Percentiles rank a stretch among this genome's conserved stretches.
Conservation (phyloP, 2,329 filamentous ascomycete species). For the Fusarium mangiferae region DNA sequence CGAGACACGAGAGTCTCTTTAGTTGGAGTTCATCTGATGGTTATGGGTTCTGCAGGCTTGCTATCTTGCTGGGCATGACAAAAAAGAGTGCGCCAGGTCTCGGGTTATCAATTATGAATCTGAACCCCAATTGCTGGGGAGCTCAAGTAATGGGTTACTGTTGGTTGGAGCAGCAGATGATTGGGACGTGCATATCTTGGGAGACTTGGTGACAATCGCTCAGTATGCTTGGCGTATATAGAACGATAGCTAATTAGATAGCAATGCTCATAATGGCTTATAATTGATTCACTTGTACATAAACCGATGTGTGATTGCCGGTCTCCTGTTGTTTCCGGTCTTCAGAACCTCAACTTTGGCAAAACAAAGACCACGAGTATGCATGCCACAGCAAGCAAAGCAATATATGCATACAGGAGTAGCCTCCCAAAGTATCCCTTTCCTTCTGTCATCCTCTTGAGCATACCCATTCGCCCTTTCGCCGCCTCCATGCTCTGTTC, state of each 20-base stretch:
- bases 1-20: background rate
- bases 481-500: constrained; percentile 80
- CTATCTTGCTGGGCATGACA: background rate
- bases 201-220: background rate
- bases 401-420: constrained; percentile 86
- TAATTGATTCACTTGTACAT: background rate
- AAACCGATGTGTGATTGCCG: background rate
- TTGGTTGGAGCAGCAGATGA: background rate
- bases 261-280: background rate
- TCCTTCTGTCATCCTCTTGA: constrained; percentile 86
- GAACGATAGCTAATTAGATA: background rate
- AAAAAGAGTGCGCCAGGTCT: background rate
- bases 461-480: constrained; percentile 77
- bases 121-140: background rate
- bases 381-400: constrained; percentile 80
- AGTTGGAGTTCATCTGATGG: background rate
- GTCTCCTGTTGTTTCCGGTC: background rate
- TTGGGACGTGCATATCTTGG: background rate
- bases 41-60: background rate
- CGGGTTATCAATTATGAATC: background rate
- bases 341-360: constrained; percentile 82
- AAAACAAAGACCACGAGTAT: constrained; percentile 84
- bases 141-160: background rate
- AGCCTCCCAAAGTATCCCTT: constrained; percentile 87
- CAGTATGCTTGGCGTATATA: background rate